Evolutionary conservation across 768 basidiomycete genomes (phyloP).

Genomic region (Podaxis pistillaris): DNA sequence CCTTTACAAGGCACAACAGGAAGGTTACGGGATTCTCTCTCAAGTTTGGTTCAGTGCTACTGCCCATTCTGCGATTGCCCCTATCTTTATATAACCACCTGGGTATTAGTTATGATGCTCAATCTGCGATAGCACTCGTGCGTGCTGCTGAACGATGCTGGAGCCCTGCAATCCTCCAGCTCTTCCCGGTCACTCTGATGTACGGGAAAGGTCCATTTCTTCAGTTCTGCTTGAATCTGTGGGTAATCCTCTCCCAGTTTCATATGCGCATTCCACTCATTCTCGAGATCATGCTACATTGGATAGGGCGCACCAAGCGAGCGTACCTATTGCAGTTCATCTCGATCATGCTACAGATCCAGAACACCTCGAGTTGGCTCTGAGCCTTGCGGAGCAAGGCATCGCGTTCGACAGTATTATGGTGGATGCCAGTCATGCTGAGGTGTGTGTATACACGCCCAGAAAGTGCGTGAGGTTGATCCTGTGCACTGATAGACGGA

Average conservation of each 20-base stretch:
- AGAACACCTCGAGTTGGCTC: conserved; percentile 43
- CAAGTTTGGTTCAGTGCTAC: conserved; percentile 34
- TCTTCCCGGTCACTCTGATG: conserved; percentile 45
- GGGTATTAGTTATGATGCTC: conserved; percentile 39
- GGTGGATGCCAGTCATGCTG: conserved; percentile 50
- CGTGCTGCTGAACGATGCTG: conserved; percentile 45
- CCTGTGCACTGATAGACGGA: not conserved
- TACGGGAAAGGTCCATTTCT: conserved; percentile 47
- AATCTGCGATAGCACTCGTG: conserved; percentile 42
- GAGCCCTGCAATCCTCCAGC: conserved; percentile 44
- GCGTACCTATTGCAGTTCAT: conserved; percentile 48
- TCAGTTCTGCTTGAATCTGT: conserved; percentile 42
- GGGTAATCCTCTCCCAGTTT: conserved; percentile 6
- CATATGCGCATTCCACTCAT: not conserved
- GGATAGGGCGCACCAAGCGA: conserved; percentile 39
- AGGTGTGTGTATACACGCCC: conserved; percentile 19
- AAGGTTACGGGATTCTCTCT: conserved; percentile 42
- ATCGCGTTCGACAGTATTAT: conserved; percentile 49
- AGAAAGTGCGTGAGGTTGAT: not conserved
- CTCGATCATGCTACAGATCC: conserved; percentile 48
- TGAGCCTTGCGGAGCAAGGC: conserved; percentile 43
- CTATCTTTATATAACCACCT: not conserved
- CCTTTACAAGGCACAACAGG: conserved; percentile 37
- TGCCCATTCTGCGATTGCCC: not conserved
- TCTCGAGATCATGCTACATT: not conserved